These are phyloP conservation scores for Spatholobus suberectus DNA, from an alignment of 306 rosid species.

Conservation along the genomic window DNA sequence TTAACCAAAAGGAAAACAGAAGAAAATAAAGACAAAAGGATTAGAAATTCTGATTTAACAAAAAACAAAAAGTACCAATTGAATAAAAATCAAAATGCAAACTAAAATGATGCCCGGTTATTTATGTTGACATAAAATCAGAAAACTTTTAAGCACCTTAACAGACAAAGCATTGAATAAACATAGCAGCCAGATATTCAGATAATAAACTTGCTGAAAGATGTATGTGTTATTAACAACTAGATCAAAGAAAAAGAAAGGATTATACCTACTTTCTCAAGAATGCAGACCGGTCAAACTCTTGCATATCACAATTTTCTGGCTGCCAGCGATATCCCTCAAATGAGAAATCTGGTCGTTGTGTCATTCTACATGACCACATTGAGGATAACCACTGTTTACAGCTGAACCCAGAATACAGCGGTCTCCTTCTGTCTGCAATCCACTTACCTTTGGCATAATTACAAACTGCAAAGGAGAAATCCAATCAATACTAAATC, in stretches of 20 bases:
- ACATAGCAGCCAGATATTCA: conserved; percentile 24
- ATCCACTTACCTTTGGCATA: conserved; percentile 94
- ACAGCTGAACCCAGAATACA: conserved; percentile 84
- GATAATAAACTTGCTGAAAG: conserved; percentile 19
- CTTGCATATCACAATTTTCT: conserved; percentile 71
- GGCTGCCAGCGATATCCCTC: conserved; percentile 94
- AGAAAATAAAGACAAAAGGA: conserved; percentile 13
- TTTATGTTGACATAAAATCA: conserved; percentile 12
- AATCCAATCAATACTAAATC: conserved; percentile 40
- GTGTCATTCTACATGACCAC: conserved; percentile 94
- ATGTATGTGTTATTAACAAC: not conserved
- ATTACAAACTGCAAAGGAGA: conserved; percentile 70
- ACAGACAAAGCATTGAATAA: conserved; percentile 14
- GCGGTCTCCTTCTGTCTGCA: conserved; percentile 69
- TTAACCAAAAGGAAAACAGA: conserved; percentile 26
- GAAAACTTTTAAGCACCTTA: not conserved
- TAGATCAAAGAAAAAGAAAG: conserved; percentile 29
- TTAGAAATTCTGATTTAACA: conserved; percentile 8
- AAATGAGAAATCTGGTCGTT: conserved; percentile 74
- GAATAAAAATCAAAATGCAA: not conserved
- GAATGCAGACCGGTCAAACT: conserved; percentile 71
- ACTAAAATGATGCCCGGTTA: not conserved
- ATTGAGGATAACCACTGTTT: conserved; percentile 84
- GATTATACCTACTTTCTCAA: conserved; percentile 72
- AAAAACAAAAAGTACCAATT: conserved; percentile 12